Evolutionary conservation across 1,284 basidiomycete species (phyloP).

Genomic region (Malassezia equina): DNA sequence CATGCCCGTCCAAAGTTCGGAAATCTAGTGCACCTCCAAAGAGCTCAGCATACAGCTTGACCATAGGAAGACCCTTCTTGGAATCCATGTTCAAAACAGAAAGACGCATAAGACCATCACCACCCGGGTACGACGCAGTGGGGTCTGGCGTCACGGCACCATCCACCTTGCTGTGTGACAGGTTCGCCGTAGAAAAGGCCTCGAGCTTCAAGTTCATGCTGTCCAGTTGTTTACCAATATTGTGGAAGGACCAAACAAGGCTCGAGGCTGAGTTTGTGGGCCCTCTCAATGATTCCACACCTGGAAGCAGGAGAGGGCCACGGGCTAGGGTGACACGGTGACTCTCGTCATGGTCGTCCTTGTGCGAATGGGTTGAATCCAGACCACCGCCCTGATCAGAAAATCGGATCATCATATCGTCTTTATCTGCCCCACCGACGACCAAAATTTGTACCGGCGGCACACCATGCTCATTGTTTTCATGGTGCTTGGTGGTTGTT

Average conservation of each 20-base stretch:
- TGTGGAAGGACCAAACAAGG: conserved; percentile 14
- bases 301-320: conserved; percentile 10
- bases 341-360: not conserved
- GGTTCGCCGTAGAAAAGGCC: not conserved
- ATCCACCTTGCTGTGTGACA: not conserved
- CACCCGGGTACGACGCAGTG: conserved; percentile 1
- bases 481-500: conserved; percentile 28
- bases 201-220: conserved; percentile 11
- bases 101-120: conserved; percentile 17
- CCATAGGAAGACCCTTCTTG: conserved; percentile 12
- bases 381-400: conserved; percentile 31
- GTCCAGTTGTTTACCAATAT: conserved; percentile 15
- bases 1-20: conserved; percentile 11
- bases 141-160: conserved; percentile 1
- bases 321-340: not conserved
- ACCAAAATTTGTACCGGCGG: conserved; percentile 34
- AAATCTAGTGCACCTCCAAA: conserved; percentile 16
- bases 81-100: conserved; percentile 15
- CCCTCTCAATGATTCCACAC: not conserved
- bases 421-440: conserved; percentile 36
- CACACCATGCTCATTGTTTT: not conserved
- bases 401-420: conserved; percentile 43
- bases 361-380: not conserved
- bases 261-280: not conserved
- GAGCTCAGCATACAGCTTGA: conserved; percentile 13